Percentiles rank a stretch among this genome's conserved stretches.
Conservation (phyloP, 2,329 filamentous ascomycete species). For the Dactylellina cionopaga region DNA sequence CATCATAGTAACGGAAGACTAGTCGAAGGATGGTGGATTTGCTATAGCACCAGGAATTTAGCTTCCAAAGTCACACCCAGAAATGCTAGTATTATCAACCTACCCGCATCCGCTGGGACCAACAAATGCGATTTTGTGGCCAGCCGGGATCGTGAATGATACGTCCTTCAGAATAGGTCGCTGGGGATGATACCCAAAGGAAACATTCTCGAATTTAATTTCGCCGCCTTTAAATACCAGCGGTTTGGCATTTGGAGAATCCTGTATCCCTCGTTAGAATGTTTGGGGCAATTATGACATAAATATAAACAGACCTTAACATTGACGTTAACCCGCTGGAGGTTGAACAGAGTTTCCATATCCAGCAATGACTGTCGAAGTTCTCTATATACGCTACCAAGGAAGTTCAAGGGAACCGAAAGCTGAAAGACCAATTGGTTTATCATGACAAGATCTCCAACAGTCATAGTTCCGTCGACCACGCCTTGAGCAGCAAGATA, state of each 20-base stretch:
- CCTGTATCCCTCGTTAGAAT: slow-evolving; percentile 59
- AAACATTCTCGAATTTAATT: slow-evolving; percentile 93
- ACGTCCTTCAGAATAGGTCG: slow-evolving; percentile 87
- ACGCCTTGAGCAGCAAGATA: slow-evolving; percentile 93
- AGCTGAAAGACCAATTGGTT: slow-evolving; percentile 99
- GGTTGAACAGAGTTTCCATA: slow-evolving; percentile 97
- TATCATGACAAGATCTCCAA: slow-evolving; percentile 97
- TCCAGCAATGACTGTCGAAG: slow-evolving; percentile 92
- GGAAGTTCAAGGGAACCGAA: slow-evolving; percentile 94
- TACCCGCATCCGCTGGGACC: slow-evolving; percentile 89
- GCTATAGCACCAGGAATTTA: slow-evolving; percentile 21
- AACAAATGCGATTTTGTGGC: slow-evolving; percentile 94
- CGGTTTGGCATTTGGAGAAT: slow-evolving; percentile 77
- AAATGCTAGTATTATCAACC: background rate
- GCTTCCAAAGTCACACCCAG: background rate
- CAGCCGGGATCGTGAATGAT: slow-evolving; percentile 87
- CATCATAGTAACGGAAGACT: slow-evolving; percentile 93
- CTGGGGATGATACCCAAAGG: slow-evolving; percentile 88
- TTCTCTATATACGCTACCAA: slow-evolving; percentile 97
- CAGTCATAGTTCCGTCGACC: slow-evolving; percentile 79
- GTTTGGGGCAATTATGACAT: background rate
- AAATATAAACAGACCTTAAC: slow-evolving; percentile 67
- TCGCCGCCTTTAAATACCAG: slow-evolving; percentile 82
- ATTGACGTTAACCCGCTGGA: slow-evolving; percentile 93
- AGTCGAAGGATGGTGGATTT: slow-evolving; percentile 93